Evolutionary conservation across 495 filamentous ascomycete genomes (phyloP).

Genomic region (Hypoxylon trugodes): DNA sequence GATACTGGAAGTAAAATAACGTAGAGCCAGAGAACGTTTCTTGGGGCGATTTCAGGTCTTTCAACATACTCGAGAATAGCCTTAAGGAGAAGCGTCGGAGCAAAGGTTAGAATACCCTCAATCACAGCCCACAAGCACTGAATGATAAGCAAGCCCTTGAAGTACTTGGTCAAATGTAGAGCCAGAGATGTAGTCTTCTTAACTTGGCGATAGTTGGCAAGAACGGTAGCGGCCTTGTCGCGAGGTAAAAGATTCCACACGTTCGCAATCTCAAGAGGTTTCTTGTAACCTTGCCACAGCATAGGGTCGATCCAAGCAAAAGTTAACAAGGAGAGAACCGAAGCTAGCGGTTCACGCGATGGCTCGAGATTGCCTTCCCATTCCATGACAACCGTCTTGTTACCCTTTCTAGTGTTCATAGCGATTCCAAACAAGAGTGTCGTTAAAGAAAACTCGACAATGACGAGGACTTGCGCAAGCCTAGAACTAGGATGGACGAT

Average conservation of each 20-base stretch:
- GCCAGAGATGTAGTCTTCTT: conserved; percentile 85
- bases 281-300: conserved; percentile 88
- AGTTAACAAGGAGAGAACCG: conserved; percentile 84
- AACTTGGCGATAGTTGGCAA: conserved; percentile 82
- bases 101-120: conserved; percentile 83
- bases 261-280: conserved; percentile 79
- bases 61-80: conserved; percentile 94
- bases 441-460: conserved; percentile 76
- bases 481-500: conserved; percentile 79
- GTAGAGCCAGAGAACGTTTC: conserved; percentile 95
- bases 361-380: conserved; percentile 88
- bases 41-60: conserved; percentile 76
- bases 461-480: conserved; percentile 66
- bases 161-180: conserved; percentile 84
- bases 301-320: conserved; percentile 93
- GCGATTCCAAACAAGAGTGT: conserved; percentile 77
- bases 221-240: conserved; percentile 82
- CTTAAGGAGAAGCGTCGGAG: conserved; percentile 88
- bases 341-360: conserved; percentile 83
- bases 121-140: conserved; percentile 84
- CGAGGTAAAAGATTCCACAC: conserved; percentile 92
- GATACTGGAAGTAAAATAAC: conserved; percentile 88
- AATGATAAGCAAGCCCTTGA: conserved; percentile 75
- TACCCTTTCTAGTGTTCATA: conserved; percentile 86
- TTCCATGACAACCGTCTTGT: conserved; percentile 85